phyloP scores from a whole-genome alignment of 2,329 filamentous ascomycete species.

The Gliomastix tumulicola region DNA sequence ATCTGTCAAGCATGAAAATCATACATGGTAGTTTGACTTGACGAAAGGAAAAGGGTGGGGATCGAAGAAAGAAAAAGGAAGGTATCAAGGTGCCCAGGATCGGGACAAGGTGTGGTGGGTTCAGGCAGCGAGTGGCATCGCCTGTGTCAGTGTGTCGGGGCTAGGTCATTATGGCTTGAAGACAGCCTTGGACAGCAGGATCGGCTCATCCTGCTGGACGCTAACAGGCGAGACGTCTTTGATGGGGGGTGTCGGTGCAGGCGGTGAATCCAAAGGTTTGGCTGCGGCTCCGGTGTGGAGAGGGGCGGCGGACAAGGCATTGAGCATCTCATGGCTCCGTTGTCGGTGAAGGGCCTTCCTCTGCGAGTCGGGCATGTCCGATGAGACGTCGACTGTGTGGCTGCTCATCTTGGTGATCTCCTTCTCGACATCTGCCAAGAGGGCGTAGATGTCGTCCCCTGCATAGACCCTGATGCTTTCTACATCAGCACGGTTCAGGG shows the following conservation, averaged over 20 bases:
- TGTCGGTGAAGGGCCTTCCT: constrained; percentile 36
- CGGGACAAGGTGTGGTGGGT: too few species aligned
- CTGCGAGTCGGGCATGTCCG: constrained; percentile 16
- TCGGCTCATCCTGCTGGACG: constrained; percentile 1
- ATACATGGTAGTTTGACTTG: too few species aligned
- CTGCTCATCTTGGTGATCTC: constrained; percentile 30
- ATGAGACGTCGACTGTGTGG: too few species aligned
- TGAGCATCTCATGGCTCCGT: constrained; percentile 44
- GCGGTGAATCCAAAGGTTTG: too few species aligned
- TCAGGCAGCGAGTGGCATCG: too few species aligned
- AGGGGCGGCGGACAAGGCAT: constrained; percentile 23
- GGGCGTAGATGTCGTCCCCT: constrained; percentile 58
- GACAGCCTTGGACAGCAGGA: constrained; percentile 10
- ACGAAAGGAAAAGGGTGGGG: too few species aligned
- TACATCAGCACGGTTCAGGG: constrained; percentile 32
- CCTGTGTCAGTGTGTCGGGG: too few species aligned
- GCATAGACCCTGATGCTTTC: constrained; percentile 65
- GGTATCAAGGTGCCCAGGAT: too few species aligned
- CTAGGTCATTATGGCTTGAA: too few species aligned
- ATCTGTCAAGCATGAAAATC: too few species aligned
- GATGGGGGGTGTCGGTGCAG: constrained; percentile 23
- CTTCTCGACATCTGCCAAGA: constrained; percentile 59
- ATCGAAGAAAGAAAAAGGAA: too few species aligned
- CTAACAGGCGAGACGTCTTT: constrained; percentile 16
- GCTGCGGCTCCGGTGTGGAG: too few species aligned